A percentile compares a stretch with the other conserved stretches of the same genome.
These are phyloP conservation scores for Colletotrichum lini DNA, from an alignment of 2,329 filamentous ascomycete species.

Conservation along the genomic window DNA sequence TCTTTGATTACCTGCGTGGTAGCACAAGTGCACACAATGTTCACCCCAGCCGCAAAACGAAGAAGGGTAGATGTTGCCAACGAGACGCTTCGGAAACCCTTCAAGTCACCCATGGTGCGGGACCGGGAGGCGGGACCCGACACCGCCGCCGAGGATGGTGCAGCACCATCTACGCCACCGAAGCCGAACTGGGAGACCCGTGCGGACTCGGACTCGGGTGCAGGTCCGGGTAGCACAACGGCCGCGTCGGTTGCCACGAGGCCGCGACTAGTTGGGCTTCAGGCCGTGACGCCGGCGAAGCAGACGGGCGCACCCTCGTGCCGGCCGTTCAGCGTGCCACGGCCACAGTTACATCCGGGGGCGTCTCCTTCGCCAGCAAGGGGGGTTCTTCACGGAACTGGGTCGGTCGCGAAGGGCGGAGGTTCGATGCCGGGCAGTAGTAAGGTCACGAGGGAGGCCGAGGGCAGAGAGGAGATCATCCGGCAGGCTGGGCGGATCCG, in stretches of 20 bases:
- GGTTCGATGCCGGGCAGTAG: background rate
- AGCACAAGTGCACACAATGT: slow-evolving; percentile 24
- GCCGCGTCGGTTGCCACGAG: background rate
- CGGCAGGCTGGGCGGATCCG: slow-evolving; percentile 34
- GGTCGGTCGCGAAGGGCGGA: background rate
- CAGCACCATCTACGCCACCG: background rate
- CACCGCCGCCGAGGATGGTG: background rate
- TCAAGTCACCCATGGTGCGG: slow-evolving; percentile 39
- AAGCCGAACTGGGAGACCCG: background rate
- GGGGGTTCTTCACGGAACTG: background rate
- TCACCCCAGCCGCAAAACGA: slow-evolving; percentile 39
- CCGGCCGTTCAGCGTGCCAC: slow-evolving; percentile 30
- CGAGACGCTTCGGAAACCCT: slow-evolving; percentile 42
- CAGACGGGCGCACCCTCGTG: slow-evolving; percentile 22
- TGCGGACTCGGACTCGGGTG: background rate
- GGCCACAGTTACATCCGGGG: slow-evolving; percentile 5
- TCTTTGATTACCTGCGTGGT: no score
- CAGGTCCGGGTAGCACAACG: background rate
- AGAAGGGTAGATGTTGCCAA: slow-evolving; percentile 40
- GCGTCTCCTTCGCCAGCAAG: slow-evolving; percentile 4
- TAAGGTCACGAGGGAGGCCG: slow-evolving; percentile 19
- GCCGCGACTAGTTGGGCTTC: background rate
- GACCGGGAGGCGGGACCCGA: background rate
- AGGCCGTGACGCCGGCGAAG: slow-evolving; percentile 1
- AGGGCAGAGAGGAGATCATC: slow-evolving; percentile 37